Base-by-base conservation (phyloP, 257 asterid genomes). In the Solanum ahanhuiri region DNA sequence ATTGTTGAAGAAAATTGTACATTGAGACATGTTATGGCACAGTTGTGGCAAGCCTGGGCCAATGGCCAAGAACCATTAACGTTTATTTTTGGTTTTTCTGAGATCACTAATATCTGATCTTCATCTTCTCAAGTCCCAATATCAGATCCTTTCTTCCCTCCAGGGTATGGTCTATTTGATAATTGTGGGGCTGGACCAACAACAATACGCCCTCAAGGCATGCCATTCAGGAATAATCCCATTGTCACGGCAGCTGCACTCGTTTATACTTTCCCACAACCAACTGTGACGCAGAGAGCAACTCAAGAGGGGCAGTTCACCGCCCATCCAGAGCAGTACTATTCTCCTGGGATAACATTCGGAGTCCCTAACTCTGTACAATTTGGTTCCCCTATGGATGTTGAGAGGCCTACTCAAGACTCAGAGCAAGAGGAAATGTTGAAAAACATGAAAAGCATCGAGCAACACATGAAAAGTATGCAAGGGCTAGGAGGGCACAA, bases 271-370 rank as follows among this genome's bases (percentile, higher is more conserved):
- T 7, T 63, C 3, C 17, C 31, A 5, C 8, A 63, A 5, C 17
- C 3, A n/a, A 4, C 17, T 23, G 17, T 63, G 17, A 12, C 5
- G 33, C 17, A 63, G 4, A 63, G 7, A 10, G 33, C 5, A n/a
- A 4, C 31, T 63, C 8, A 63, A 63, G 33, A 63, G 2, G 30
- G 33, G 0, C 8, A 4, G 3, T 63, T 23, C 33, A 63, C 31
- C 1, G 1, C 3, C 6, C 33, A n/a, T 5, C 15, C 0, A n/a
- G 7, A 63, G 33, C 1, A 63, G 0, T 9, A n/a, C 0, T 63
- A 4, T 23, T 9, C 31, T 10, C 7, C 2, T 4, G 17, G 71
- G 71, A 63, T 64, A 6, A 0, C 3, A 10, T 64, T 64, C 0
- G 9, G 3, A 3, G 71, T 0, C 3, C 34, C 34, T 4, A 64